Base-by-base conservation (phyloP, 768 basidiomycete genomes). In the Boletus insuetus region DNA sequence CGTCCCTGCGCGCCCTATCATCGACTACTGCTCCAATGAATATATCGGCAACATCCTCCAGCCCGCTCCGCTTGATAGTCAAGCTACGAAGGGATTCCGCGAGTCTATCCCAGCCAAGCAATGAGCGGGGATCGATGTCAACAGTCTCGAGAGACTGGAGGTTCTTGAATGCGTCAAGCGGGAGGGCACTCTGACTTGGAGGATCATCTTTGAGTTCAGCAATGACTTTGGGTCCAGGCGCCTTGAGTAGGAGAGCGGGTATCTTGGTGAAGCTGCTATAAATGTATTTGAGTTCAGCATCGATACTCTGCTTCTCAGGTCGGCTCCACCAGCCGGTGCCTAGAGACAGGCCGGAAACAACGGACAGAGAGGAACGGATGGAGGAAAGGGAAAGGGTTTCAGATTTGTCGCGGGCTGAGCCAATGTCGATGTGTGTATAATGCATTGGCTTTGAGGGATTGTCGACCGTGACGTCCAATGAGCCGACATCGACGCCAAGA, bases 181-280 rank as follows among this genome's bases (percentile, higher is more conserved):
- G 94, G 16, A 94, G 69, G 14, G 89, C 90, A 62, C 84, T 87
- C 65, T 84, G 79, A 58, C 82, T 82, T 1, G 89, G 85, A 4
- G 85, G 77, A 50, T 92, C 89, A 35, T 81, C 77, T 5, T 79
- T 74, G 12, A 92, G 77, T 66, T 92, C 92, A 6, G 79, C 68
- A 24, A 95, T 85, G 60, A 83, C 72, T 52, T 82, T 84, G 46
- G 79, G 78, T 43, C 82, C 82, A 0, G 89, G 87, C 2, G 86
- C 79, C 56, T 76, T 79, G 52, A 95, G 72, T 8, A 77, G 73
- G 38, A 96, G 76, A 2, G 92, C 87, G 16, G 94, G 94, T 0
- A 97, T 76, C 72, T 90, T 93, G 42, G 92, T 97, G 75, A 96
- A 92, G 67, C 86, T 82, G 68, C 91, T 92, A 75, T 85, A 96